These are phyloP conservation scores for Plectosphaerella sp. DNA, from an alignment of 2,329 filamentous ascomycete species.

Conservation along the genomic window DNA sequence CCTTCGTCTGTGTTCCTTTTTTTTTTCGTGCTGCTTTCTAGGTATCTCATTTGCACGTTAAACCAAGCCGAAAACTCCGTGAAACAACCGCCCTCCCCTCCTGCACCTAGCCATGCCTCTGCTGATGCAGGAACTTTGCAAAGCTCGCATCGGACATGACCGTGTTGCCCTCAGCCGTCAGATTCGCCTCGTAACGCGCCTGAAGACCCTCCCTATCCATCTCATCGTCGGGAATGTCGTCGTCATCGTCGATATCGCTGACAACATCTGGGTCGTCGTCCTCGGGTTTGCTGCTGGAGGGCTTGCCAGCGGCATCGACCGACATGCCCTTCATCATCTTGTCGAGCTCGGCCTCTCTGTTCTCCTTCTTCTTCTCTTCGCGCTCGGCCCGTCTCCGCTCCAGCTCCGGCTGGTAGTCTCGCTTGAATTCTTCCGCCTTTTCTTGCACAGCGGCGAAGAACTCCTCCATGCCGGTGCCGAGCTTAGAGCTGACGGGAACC, in stretches of 20 bases:
- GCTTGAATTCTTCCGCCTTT: slow-evolving; percentile 83
- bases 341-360: slow-evolving; percentile 76
- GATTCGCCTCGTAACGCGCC: slow-evolving; percentile 70
- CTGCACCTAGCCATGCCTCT: neutral
- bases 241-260: slow-evolving; percentile 55
- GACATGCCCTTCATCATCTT: slow-evolving; percentile 94
- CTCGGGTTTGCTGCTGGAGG: slow-evolving; percentile 29
- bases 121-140: slow-evolving; percentile 50
- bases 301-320: slow-evolving; percentile 27
- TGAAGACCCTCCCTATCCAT: slow-evolving; percentile 63
- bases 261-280: slow-evolving; percentile 47
- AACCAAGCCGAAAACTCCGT: too few relatives aligned
- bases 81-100: too few relatives aligned
- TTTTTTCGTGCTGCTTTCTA: neutral
- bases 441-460: slow-evolving; percentile 88
- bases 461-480: slow-evolving; percentile 84
- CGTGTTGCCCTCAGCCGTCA: slow-evolving; percentile 54
- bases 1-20: too few relatives aligned
- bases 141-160: slow-evolving; percentile 55
- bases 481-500: slow-evolving; percentile 89
- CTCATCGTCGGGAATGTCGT: slow-evolving; percentile 56
- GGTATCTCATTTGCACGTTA: neutral
- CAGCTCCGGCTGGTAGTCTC: slow-evolving; percentile 88
- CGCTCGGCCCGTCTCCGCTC: slow-evolving; percentile 72
- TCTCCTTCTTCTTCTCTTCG: slow-evolving; percentile 67